A percentile compares a stretch with the other conserved stretches of the same genome.
phyloP scores from a whole-genome alignment of 1,139 yeast genomes.

The Diutina neorugosa region DNA sequence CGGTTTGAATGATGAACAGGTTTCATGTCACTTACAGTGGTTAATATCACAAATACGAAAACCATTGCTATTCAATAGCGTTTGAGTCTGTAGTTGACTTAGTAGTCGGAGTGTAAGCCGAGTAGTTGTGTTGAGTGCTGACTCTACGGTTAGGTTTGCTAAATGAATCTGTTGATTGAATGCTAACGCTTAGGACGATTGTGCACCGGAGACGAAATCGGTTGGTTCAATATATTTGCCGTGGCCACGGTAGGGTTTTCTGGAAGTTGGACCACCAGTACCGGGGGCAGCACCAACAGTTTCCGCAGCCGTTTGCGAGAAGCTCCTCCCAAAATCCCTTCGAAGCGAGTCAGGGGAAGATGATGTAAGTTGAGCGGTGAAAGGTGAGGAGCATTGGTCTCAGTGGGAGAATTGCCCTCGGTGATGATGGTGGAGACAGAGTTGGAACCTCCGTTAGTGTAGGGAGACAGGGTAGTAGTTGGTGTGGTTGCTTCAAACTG shows the following conservation, averaged over 20 bases:
- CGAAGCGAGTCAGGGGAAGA: conserved; percentile 1
- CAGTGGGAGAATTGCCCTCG: not conserved
- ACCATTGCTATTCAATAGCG: too few relatives aligned
- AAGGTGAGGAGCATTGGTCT: not conserved
- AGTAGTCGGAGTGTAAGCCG: too few relatives aligned
- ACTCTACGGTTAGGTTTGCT: too few relatives aligned
- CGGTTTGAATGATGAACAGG: too few relatives aligned
- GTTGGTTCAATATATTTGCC: not conserved
- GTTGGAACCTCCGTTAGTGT: not conserved
- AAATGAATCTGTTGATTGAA: too few relatives aligned
- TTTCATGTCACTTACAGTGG: too few relatives aligned
- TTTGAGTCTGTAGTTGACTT: too few relatives aligned
- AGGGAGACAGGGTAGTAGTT: not conserved
- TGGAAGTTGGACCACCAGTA: conserved; percentile 1
- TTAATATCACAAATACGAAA: too few relatives aligned
- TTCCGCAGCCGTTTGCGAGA: not conserved
- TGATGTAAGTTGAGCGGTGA: not conserved
- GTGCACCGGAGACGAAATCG: not conserved
- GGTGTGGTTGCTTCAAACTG: not conserved
- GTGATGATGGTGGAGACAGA: not conserved
- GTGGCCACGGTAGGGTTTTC: conserved; percentile 4
- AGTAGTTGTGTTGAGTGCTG: too few relatives aligned
- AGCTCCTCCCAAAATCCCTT: not conserved
- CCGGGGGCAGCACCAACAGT: not conserved
- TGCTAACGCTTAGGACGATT: not conserved